Percentiles rank a stretch among this genome's conserved stretches.
Evolutionary conservation across 139 green algal species (phyloP).

Genomic region (Pseudopediastrum boryanum): DNA sequence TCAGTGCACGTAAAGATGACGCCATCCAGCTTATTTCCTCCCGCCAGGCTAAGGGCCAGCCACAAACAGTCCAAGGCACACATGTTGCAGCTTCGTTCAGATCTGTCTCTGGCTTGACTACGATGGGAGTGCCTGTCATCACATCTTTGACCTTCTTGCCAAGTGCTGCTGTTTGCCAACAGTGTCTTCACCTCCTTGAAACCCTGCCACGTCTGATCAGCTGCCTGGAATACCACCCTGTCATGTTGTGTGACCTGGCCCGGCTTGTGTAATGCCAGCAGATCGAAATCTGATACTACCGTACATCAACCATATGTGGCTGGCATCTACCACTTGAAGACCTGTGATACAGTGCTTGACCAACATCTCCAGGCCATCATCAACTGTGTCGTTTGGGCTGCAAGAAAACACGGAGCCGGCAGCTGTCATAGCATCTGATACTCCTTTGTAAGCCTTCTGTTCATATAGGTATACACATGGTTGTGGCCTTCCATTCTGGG

Average conservation of each 20-base stretch:
- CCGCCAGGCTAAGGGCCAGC: too few relatives aligned
- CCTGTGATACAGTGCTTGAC: constrained; percentile 64
- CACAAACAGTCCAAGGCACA: too few relatives aligned
- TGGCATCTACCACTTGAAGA: constrained; percentile 63
- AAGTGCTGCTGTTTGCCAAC: constrained; percentile 65
- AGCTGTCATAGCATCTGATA: constrained; percentile 66
- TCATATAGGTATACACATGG: too few relatives aligned
- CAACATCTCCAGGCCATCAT: constrained; percentile 61
- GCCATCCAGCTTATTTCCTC: too few relatives aligned
- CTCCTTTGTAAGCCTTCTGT: constrained; percentile 17
- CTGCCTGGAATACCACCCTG: constrained; percentile 62
- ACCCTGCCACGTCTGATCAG: constrained; percentile 58
- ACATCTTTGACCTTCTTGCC: constrained; percentile 77
- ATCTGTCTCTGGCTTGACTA: constrained; percentile 63
- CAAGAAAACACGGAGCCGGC: constrained; percentile 39
- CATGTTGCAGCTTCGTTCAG: constrained; percentile 70
- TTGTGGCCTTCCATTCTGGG: too few relatives aligned
- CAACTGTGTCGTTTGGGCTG: constrained; percentile 56
- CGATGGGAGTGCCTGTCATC: constrained; percentile 75
- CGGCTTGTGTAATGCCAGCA: constrained; percentile 78
- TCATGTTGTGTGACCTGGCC: constrained; percentile 46
- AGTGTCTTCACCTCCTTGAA: constrained; percentile 77
- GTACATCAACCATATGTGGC: constrained; percentile 38
- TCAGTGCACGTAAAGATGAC: too few relatives aligned
- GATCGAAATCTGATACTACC: constrained; percentile 84